These are phyloP conservation scores for Candolleomyces efflorescens DNA, from an alignment of 768 basidiomycete genomes.

Conservation along the genomic window DNA sequence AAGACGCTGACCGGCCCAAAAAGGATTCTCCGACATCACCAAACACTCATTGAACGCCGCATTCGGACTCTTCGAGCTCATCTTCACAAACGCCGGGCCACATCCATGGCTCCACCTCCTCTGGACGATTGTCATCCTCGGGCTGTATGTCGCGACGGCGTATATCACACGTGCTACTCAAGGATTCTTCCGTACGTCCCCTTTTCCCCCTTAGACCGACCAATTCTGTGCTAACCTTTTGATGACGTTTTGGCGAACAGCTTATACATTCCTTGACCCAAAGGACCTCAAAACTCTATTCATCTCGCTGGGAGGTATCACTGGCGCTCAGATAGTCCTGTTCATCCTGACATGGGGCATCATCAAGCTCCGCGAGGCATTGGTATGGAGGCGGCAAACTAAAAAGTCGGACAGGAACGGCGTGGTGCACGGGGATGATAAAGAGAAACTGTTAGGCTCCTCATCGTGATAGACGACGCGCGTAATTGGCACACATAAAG, in stretches of 20 bases:
- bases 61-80: constrained; percentile 55
- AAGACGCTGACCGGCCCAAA: background rate
- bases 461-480: too few species aligned
- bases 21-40: constrained; percentile 59
- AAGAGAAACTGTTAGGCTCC: too few species aligned
- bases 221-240: background rate
- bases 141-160: constrained; percentile 56
- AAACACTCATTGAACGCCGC: constrained; percentile 54
- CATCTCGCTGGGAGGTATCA: constrained; percentile 60
- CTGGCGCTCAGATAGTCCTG: constrained; percentile 42
- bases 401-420: too few species aligned
- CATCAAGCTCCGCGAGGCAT: constrained; percentile 31
- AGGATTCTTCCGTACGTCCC: constrained; percentile 56
- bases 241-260: constrained; percentile 27
- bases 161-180: constrained; percentile 61
- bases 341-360: constrained; percentile 45
- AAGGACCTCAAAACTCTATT: constrained; percentile 38
- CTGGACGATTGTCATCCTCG: constrained; percentile 45
- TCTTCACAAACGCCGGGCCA: constrained; percentile 47
- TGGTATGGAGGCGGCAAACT: background rate
- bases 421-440: too few species aligned
- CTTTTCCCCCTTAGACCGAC: too few species aligned
- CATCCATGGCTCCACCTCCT: constrained; percentile 50
- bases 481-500: too few species aligned
- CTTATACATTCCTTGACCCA: constrained; percentile 64